These are phyloP conservation scores for Gonium pectorale DNA, from an alignment of 139 green algal species.

Conservation along the genomic window DNA sequence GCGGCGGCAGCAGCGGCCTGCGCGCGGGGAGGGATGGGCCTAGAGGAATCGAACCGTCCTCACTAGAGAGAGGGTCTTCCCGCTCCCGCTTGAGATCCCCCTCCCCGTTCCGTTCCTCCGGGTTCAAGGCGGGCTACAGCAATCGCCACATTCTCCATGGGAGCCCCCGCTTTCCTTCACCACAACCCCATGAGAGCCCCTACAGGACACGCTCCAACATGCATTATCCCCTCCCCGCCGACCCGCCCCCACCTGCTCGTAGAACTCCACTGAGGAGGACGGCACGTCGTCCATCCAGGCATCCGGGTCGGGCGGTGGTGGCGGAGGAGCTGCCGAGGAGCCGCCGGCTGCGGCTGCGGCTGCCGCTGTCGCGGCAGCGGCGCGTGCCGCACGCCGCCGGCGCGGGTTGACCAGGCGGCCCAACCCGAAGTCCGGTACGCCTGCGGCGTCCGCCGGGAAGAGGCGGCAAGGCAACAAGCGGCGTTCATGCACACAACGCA, in stretches of 20 bases:
- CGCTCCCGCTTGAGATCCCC: too few relatives aligned
- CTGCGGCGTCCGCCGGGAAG: too few relatives aligned
- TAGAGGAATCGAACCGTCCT: background rate
- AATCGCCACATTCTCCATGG: too few relatives aligned
- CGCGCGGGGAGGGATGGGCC: background rate
- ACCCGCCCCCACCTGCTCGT: conserved; percentile 59
- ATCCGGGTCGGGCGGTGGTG: conserved; percentile 15
- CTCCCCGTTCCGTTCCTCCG: too few relatives aligned
- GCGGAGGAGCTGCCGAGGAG: background rate
- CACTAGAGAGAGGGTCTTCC: too few relatives aligned
- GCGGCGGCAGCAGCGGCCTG: conserved; percentile 77
- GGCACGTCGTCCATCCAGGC: conserved; percentile 48
- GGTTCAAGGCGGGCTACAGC: too few relatives aligned
- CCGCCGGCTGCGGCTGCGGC: background rate
- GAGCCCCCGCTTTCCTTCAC: too few relatives aligned
- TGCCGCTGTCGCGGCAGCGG: background rate
- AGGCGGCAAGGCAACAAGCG: too few relatives aligned
- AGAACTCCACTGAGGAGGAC: conserved; percentile 63
- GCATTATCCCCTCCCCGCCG: too few relatives aligned
- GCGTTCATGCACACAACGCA: too few relatives aligned
- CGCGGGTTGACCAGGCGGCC: conserved; percentile 64
- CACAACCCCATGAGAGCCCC: too few relatives aligned
- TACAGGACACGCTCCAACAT: too few relatives aligned
- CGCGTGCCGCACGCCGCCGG: background rate
- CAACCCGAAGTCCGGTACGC: conserved; percentile 72